phyloP scores from a whole-genome alignment of 106 monocot species.

The Phalaenopsis aphrodite region DNA sequence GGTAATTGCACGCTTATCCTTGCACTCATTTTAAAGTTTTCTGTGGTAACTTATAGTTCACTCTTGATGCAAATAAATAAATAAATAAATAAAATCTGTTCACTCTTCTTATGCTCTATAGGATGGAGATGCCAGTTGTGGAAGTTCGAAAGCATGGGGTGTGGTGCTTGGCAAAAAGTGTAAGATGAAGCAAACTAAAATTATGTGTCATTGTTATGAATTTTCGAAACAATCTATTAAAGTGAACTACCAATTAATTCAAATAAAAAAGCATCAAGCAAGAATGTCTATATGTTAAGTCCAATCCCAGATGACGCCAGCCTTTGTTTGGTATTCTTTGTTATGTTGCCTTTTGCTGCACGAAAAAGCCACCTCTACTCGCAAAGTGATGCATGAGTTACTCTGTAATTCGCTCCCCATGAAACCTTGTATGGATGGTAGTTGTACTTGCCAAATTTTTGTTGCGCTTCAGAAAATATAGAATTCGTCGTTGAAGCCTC shows the following conservation, averaged over 20 bases:
- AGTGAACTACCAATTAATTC: too few relatives aligned
- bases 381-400: not conserved
- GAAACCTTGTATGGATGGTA: too few relatives aligned
- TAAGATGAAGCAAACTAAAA: slow-evolving; percentile 28
- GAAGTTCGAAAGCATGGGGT: slow-evolving; percentile 87
- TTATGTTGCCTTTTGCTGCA: not conserved
- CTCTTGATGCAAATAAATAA: not conserved
- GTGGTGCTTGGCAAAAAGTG: slow-evolving; percentile 90
- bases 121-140: slow-evolving; percentile 97
- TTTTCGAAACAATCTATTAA: not conserved
- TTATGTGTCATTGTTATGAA: not conserved
- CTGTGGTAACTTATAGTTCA: not conserved
- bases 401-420: too few relatives aligned
- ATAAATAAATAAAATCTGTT: not conserved
- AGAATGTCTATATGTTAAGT: not conserved
- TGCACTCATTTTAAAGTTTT: not conserved
- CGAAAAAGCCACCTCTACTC: not conserved
- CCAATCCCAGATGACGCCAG: not conserved
- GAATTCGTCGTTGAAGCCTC: too few relatives aligned
- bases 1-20: slow-evolving; percentile 36
- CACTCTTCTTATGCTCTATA: slow-evolving; percentile 16
- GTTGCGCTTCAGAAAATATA: too few relatives aligned
- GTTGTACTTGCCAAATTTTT: too few relatives aligned
- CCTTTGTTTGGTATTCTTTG: not conserved
- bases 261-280: not conserved